These are phyloP conservation scores for Diaporthe aspalathi DNA, from an alignment of 2,329 filamentous ascomycete genomes.

Conservation along the genomic window DNA sequence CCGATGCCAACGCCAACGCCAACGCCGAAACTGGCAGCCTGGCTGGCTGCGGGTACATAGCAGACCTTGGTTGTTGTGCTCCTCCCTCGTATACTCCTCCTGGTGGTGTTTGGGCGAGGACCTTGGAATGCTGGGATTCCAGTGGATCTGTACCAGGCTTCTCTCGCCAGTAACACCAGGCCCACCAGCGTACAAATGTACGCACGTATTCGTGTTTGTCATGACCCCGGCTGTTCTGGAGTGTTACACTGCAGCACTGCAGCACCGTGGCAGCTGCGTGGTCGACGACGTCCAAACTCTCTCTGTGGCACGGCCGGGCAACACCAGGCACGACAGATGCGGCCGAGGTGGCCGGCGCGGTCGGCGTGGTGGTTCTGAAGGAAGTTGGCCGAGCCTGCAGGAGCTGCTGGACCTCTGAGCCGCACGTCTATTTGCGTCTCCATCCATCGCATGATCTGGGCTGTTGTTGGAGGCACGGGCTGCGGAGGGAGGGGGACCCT, in stretches of 20 bases:
- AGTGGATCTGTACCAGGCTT: slow-evolving; percentile 12
- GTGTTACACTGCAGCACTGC: slow-evolving; percentile 19
- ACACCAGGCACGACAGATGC: slow-evolving; percentile 2
- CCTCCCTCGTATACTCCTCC: slow-evolving; percentile 14
- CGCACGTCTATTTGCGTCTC: slow-evolving; percentile 32
- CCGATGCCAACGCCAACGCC: too few species aligned
- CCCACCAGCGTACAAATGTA: not conserved
- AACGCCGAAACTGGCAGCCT: too few species aligned
- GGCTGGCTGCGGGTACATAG: too few species aligned
- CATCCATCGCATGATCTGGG: slow-evolving; percentile 29
- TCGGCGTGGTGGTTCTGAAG: slow-evolving; percentile 18
- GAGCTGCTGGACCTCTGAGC: slow-evolving; percentile 8
- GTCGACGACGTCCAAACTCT: not conserved
- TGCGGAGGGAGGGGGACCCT: not conserved
- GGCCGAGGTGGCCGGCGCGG: not conserved
- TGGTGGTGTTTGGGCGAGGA: not conserved
- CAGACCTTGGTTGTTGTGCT: not conserved
- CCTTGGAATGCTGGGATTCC: slow-evolving; percentile 20
- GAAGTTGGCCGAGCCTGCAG: slow-evolving; percentile 33
- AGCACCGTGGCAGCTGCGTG: not conserved
- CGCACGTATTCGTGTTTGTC: slow-evolving; percentile 24
- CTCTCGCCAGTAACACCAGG: slow-evolving; percentile 4
- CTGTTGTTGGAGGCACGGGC: slow-evolving; percentile 15
- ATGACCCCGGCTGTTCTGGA: not conserved
- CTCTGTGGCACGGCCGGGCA: slow-evolving; percentile 1